These are phyloP conservation scores for Syncephalis plumigaleata DNA, from an alignment of 371 early-diverging fungal species.

Conservation along the genomic window DNA sequence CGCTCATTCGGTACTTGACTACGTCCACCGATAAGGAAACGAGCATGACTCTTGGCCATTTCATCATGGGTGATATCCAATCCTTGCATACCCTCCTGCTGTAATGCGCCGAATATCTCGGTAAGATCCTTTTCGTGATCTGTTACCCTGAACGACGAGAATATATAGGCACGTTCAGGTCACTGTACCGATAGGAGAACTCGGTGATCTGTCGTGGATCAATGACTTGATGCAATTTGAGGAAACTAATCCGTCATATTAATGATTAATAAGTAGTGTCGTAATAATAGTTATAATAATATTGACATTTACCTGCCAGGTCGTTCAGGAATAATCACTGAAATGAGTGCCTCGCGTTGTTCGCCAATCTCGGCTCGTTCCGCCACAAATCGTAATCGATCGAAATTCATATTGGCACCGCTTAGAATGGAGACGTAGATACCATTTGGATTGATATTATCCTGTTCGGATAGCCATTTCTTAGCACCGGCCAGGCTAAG, in stretches of 20 bases:
- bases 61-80: slow-evolving; percentile 80
- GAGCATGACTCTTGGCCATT: slow-evolving; percentile 84
- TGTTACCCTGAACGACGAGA: slow-evolving; percentile 66
- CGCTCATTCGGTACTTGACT: slow-evolving; percentile 60
- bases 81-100: slow-evolving; percentile 37
- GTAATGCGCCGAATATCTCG: slow-evolving; percentile 36
- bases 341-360: slow-evolving; percentile 71
- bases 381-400: slow-evolving; percentile 85
- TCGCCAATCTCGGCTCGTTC: slow-evolving; percentile 89
- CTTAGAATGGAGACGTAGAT: slow-evolving; percentile 48
- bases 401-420: slow-evolving; percentile 97
- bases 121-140: slow-evolving; percentile 42
- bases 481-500: slow-evolving; percentile 77
- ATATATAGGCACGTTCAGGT: slow-evolving; percentile 65
- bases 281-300: neutral
- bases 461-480: slow-evolving; percentile 32
- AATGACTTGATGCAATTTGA: slow-evolving; percentile 56
- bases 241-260: slow-evolving; percentile 28
- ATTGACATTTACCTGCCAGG: slow-evolving; percentile 41
- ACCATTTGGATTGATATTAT: slow-evolving; percentile 27
- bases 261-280: neutral
- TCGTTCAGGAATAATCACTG: slow-evolving; percentile 74
- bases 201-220: slow-evolving; percentile 76
- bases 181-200: slow-evolving; percentile 80
- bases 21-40: slow-evolving; percentile 82